Conservation (phyloP, 1,139 yeast species). For the Blastobotrys buckinghamii region DNA sequence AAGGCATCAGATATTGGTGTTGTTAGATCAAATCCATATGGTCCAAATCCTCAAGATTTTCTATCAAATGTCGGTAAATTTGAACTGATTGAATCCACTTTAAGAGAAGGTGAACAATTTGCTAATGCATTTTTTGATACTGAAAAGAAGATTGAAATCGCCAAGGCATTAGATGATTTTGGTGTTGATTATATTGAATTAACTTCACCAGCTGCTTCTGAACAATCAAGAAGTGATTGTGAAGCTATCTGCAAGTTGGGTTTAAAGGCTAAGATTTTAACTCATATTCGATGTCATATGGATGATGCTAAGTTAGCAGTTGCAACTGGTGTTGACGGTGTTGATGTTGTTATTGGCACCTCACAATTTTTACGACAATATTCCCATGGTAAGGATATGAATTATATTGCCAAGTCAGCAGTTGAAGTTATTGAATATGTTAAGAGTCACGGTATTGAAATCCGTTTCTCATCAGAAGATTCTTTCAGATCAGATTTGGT, state of each 20-base stretch:
- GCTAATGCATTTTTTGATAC: constrained; percentile 95
- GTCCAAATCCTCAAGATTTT: constrained; percentile 91
- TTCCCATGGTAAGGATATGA: constrained; percentile 98
- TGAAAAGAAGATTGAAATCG: constrained; percentile 94
- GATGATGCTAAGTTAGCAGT: constrained; percentile 97
- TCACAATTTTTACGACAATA: constrained; percentile 91
- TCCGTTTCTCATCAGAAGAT: constrained; percentile 95
- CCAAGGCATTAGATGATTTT: constrained; percentile 94
- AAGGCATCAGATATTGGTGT: constrained; percentile 6
- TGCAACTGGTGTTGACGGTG: constrained; percentile 98
- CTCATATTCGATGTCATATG: constrained; percentile 96
- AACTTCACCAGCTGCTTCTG: constrained; percentile 96
- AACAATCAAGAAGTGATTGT: constrained; percentile 88
- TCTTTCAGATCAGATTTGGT: constrained; percentile 96
- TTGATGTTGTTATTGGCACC: constrained; percentile 96
- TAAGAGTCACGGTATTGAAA: constrained; percentile 94
- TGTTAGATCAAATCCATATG: constrained; percentile 65
- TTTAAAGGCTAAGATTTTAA: constrained; percentile 85
- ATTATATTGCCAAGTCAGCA: constrained; percentile 93
- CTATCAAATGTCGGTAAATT: constrained; percentile 84
- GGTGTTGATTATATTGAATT: constrained; percentile 98
- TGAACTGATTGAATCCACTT: constrained; percentile 89
- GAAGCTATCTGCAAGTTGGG: constrained; percentile 98
- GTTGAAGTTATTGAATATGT: constrained; percentile 96
- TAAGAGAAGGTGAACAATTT: constrained; percentile 98